Conservation (phyloP, 192 early-diverging fungal species). For the Dispira parvispora region DNA sequence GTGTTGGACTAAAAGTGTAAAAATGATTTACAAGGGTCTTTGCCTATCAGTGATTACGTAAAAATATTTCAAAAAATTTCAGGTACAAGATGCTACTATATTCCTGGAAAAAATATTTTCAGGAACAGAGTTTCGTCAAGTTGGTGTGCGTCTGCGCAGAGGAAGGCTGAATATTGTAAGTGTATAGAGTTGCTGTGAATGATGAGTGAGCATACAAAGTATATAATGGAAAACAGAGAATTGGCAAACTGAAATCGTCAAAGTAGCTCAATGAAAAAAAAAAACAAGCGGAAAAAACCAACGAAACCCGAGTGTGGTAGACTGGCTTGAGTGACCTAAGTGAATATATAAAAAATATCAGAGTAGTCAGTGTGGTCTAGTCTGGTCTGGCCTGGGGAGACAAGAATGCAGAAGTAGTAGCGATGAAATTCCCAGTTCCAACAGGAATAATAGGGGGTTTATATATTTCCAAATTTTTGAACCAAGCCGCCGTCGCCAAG, state of each 20-base stretch:
- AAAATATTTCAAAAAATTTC: not conserved
- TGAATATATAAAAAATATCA: not conserved
- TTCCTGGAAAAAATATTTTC: not conserved
- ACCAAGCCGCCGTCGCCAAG: too few relatives aligned
- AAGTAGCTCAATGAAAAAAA: not conserved
- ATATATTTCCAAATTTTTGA: not conserved
- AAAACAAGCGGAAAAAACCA: not conserved
- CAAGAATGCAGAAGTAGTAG: not conserved
- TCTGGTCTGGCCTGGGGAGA: not conserved
- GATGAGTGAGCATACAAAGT: not conserved
- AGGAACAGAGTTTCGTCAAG: not conserved
- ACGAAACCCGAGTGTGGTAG: not conserved
- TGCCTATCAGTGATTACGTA: not conserved
- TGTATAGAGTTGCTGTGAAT: not conserved
- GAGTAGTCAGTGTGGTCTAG: not conserved
- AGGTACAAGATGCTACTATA: not conserved
- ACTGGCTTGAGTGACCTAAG: not conserved
- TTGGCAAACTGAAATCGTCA: not conserved
- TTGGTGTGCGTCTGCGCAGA: not conserved
- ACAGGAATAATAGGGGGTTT: not conserved
- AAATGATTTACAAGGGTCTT: too few relatives aligned
- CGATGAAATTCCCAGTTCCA: conserved; percentile 1
- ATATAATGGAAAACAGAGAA: not conserved
- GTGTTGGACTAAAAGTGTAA: too few relatives aligned
- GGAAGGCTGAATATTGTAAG: not conserved